These are phyloP conservation scores for Tylopilus vinaceipallidus DNA, from an alignment of 768 basidiomycete species.

Conservation along the genomic window DNA sequence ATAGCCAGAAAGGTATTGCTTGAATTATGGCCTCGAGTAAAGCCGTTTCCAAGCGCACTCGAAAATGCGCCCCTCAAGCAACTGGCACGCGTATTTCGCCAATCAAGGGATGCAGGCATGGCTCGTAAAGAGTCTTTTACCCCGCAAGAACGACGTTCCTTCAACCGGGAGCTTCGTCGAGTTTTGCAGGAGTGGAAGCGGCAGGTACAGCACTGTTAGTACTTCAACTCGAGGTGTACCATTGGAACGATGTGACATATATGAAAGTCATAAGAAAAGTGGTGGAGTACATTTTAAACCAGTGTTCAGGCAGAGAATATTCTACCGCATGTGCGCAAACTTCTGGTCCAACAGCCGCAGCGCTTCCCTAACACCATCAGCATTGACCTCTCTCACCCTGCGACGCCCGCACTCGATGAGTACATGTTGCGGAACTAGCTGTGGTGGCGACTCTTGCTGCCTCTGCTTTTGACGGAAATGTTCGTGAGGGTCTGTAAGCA, in stretches of 20 bases:
- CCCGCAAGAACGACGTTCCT: conserved; percentile 32
- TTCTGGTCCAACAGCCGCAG: conserved; percentile 70
- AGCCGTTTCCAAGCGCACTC: conserved; percentile 56
- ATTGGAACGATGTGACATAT: conserved; percentile 6
- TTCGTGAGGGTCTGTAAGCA: conserved; percentile 55
- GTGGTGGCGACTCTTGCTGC: conserved; percentile 43
- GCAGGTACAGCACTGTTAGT: conserved; percentile 5
- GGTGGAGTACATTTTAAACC: not conserved
- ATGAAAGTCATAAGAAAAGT: not conserved
- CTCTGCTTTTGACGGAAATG: conserved; percentile 48
- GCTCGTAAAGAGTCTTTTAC: conserved; percentile 25
- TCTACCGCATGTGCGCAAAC: conserved; percentile 40
- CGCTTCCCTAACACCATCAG: conserved; percentile 73
- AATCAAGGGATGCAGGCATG: conserved; percentile 12
- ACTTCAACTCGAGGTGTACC: not conserved
- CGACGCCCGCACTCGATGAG: conserved; percentile 61
- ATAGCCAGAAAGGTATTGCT: conserved; percentile 55
- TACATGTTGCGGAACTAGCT: conserved; percentile 59
- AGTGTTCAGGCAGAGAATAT: not conserved
- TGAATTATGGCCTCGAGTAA: conserved; percentile 62
- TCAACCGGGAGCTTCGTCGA: conserved; percentile 39
- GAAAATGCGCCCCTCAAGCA: conserved; percentile 41
- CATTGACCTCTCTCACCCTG: conserved; percentile 61
- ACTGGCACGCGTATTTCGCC: conserved; percentile 47
- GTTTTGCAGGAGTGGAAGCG: conserved; percentile 26